These are phyloP conservation scores for Dioscorea dumetorum DNA, from an alignment of 106 monocot species.

Conservation along the genomic window DNA sequence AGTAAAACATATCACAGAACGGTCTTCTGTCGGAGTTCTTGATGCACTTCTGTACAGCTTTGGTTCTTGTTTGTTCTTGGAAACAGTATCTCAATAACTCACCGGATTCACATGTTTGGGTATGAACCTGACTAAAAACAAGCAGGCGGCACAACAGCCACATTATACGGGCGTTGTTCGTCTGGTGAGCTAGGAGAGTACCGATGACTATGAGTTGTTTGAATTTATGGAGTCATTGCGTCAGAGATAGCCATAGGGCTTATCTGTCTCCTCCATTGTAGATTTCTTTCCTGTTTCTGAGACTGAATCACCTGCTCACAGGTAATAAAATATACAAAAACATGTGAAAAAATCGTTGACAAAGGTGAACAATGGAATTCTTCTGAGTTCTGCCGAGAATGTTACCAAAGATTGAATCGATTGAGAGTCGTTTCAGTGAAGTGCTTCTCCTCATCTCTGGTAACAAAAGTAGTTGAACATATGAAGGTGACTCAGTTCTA, in stretches of 20 bases:
- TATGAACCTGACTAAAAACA: conserved; percentile 34
- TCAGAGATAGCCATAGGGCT: conserved; percentile 28
- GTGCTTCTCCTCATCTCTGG: conserved; percentile 40
- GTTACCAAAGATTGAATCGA: conserved; percentile 54
- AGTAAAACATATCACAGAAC: background rate
- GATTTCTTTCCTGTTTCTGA: conserved; percentile 11
- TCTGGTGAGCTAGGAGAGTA: background rate
- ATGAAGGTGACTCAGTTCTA: background rate
- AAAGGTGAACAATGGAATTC: background rate
- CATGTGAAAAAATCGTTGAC: background rate
- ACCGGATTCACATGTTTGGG: conserved; percentile 4
- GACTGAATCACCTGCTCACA: conserved; percentile 15
- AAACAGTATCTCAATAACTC: conserved; percentile 1
- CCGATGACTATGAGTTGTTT: background rate
- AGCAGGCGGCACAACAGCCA: conserved; percentile 20
- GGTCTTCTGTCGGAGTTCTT: conserved; percentile 6
- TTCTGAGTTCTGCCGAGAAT: background rate
- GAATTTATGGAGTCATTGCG: conserved; percentile 33
- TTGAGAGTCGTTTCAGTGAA: conserved; percentile 40
- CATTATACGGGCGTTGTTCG: too few relatives aligned
- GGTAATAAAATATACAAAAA: conserved; percentile 1
- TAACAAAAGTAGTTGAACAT: background rate
- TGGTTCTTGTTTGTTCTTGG: background rate
- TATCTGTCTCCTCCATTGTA: conserved; percentile 20
- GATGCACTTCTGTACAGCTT: too few relatives aligned